These are phyloP conservation scores for Fusarium duplospermum DNA, from an alignment of 2,329 filamentous ascomycete genomes.

Conservation along the genomic window DNA sequence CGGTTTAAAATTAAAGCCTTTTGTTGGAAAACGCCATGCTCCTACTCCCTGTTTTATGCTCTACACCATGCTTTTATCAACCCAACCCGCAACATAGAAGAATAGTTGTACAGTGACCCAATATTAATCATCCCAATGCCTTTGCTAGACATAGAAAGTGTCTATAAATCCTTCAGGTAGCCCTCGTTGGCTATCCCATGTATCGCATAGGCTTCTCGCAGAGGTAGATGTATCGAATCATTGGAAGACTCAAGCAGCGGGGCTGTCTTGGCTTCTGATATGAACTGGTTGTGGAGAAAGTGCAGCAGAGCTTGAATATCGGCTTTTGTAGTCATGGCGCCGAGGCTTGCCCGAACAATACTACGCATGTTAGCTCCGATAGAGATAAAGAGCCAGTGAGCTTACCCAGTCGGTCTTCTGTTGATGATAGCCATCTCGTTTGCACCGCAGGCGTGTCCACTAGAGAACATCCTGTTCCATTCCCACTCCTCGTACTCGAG, in stretches of 20 bases:
- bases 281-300: slow-evolving; percentile 53
- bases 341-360: slow-evolving; percentile 70
- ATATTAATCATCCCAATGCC: background rate
- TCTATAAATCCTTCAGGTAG: background rate
- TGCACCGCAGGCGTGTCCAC: slow-evolving; percentile 68
- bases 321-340: slow-evolving; percentile 68
- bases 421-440: slow-evolving; percentile 65
- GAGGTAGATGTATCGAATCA: slow-evolving; percentile 14
- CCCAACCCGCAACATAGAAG: background rate
- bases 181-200: slow-evolving; percentile 7
- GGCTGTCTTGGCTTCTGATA: slow-evolving; percentile 6
- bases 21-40: background rate
- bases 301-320: slow-evolving; percentile 64
- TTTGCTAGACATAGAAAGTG: fast-evolving
- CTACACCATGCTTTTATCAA: background rate
- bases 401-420: slow-evolving; percentile 65
- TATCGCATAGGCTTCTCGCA: slow-evolving; percentile 26
- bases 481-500: slow-evolving; percentile 65
- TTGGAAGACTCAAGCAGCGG: slow-evolving; percentile 22
- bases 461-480: slow-evolving; percentile 64
- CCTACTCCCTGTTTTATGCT: background rate
- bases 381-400: background rate
- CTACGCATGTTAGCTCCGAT: slow-evolving; percentile 46
- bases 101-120: too few relatives aligned
- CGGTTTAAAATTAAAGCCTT: background rate